Base-by-base conservation (phyloP, 2,329 filamentous ascomycete genomes). In the Fusarium beomiforme region DNA sequence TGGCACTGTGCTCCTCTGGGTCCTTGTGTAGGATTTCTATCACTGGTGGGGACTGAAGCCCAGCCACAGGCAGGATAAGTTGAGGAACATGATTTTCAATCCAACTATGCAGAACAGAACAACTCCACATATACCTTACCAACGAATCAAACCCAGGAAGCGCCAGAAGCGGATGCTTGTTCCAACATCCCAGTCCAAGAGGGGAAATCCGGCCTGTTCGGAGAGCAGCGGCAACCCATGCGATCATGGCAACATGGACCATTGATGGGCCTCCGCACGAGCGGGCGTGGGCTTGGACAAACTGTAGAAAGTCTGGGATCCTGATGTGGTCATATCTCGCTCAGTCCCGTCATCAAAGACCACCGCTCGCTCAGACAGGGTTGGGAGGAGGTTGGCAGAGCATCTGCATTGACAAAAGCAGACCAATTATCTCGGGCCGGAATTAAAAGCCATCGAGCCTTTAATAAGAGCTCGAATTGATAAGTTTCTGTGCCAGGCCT, bases 1-100 rank as follows among this genome's bases (percentile, higher is more conserved):
- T 75, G 60, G 63, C 73, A 75, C 73, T 76, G 73, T 75, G 67
- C 55, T 46, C 53, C 59, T 49, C 64, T 72, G n/a, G n/a, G n/a
- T 68, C 59, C 51, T 70, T 68, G 71, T 65, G 60, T 53, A 64
- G 73, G 71, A 64, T 63, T 71, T 72, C 49, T 42, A 67, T 67
- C 56, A 73, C 47, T 60, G 49, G 69, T 64, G 72, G 63, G 44
- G 54, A 60, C 29, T 41, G 26, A 41, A 64, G 62, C 63, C 67
- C 66, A 75, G 73, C 69, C 73, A 74, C 58, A 46, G 70, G 63
- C 58, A 57, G 29, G 54, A 59, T 63, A 39, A 57, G 57, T 62
- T 57, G 55, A 59, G n/a, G 53, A 29, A 42, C 36, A 29, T 23
- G 36, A 41, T 42, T 53, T 41, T 50, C 50, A 58, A 49, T 55